Conservation (phyloP, 306 rosid species). For the cucumber (Cucumis sativus) region DNA sequence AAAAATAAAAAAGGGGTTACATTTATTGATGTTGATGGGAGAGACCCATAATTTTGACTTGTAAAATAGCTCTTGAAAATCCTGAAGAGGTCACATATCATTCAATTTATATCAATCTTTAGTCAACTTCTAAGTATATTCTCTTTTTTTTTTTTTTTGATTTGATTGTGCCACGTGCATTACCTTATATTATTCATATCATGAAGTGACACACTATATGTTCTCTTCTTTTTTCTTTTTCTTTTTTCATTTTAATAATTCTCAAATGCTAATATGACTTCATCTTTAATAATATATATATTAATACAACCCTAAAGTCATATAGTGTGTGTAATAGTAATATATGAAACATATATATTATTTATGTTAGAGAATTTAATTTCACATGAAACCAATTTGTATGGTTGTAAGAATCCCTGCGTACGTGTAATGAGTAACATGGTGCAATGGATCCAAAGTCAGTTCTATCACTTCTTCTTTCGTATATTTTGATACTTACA, state of each 20-base stretch:
- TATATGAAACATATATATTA: neutral
- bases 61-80: neutral
- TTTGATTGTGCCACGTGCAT: neutral
- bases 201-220: neutral
- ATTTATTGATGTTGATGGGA: neutral
- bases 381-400: neutral
- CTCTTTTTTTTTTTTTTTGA: too few relatives aligned
- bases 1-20: too few relatives aligned
- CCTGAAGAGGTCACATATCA: neutral
- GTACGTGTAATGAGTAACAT: neutral
- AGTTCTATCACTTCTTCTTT: neutral
- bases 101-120: neutral
- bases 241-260: neutral
- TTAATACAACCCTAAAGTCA: too few relatives aligned
- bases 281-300: neutral
- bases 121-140: neutral
- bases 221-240: too few relatives aligned
- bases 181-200: neutral
- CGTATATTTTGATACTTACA: neutral
- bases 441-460: neutral
- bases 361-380: neutral
- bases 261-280: neutral
- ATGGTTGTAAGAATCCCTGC: neutral
- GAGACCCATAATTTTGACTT: neutral
- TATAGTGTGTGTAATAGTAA: neutral